Percentiles rank a stretch among this genome's conserved stretches.
Conservation (phyloP, 768 basidiomycete genomes). For the Clitopilus hobsonii region DNA sequence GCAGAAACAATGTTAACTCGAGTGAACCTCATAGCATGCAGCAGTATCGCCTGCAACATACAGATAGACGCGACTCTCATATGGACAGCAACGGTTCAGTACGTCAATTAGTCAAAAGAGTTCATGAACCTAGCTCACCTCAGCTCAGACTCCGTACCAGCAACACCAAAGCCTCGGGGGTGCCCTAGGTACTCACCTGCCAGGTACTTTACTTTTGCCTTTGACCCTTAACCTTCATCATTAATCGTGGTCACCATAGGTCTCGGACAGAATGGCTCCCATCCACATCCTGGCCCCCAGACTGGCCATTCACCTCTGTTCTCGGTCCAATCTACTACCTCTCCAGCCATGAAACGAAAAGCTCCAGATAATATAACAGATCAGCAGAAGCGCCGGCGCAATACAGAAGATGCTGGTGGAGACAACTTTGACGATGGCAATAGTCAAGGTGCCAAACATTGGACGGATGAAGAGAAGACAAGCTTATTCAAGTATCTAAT, state of each 20-base stretch:
- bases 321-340: slow-evolving; percentile 26
- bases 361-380: slow-evolving; percentile 33
- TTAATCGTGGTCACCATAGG: slow-evolving; percentile 27
- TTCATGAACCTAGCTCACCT: slow-evolving; percentile 18
- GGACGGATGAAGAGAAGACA: slow-evolving; percentile 82
- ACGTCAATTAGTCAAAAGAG: slow-evolving; percentile 23
- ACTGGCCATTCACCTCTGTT: slow-evolving; percentile 34
- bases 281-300: slow-evolving; percentile 27
- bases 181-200: slow-evolving; percentile 51
- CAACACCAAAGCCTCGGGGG: slow-evolving; percentile 58
- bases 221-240: slow-evolving; percentile 45
- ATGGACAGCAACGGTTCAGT: slow-evolving; percentile 59
- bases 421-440: slow-evolving; percentile 42
- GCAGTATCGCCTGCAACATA: slow-evolving; percentile 51
- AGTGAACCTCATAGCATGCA: slow-evolving; percentile 61
- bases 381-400: slow-evolving; percentile 43
- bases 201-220: slow-evolving; percentile 26
- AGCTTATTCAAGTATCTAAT: slow-evolving; percentile 78
- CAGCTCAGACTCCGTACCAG: slow-evolving; percentile 42
- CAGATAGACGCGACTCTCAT: slow-evolving; percentile 49
- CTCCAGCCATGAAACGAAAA: slow-evolving; percentile 48
- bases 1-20: slow-evolving; percentile 17
- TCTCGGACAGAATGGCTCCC: slow-evolving; percentile 28
- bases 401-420: slow-evolving; percentile 34
- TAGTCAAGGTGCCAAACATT: slow-evolving; percentile 71